Base-by-base conservation (phyloP, 2,329 filamentous ascomycete species). In the Nemania sp. region DNA sequence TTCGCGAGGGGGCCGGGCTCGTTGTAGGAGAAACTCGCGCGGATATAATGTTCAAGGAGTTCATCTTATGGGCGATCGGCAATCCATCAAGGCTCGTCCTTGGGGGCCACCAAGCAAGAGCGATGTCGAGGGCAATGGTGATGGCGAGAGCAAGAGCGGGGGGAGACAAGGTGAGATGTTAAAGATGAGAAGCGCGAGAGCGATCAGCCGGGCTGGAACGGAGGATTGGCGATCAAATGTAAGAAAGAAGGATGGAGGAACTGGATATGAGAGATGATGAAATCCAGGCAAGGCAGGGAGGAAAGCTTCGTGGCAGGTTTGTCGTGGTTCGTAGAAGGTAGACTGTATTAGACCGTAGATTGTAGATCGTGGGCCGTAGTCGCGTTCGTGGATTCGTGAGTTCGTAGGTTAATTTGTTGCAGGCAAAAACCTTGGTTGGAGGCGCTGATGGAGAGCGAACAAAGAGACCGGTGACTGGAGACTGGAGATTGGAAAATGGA, bases 1-100 rank as follows among this genome's bases (percentile, higher is more conserved):
- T 81, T 70, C 83, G 79, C 54, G 83, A 80, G 50, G 81, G 78
- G 39, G 72, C 69, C 28, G 82, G 78, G 64, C 77, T 83, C 54
- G 81, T 74, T 49, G 82, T 72, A 62, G 83, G 81, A 65, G 84
- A 85, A 71, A 92, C 89, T 76, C 89, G 87, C 72, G 90, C 86
- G 68, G 91, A 94, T 72, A 97, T 84, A 73, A 96, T 90, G 77
- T 94, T 96, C 79, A 96, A 80, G 68, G 92, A 96, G 86, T 97
- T 97, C 93, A 97, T 97, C 76, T 81, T 89, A 79, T 74, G 73
- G 66, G 72, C 71, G 67, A 72, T 57, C 64, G 68, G 72, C 72
- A 74, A 79, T 80, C 83, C 83, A 86, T 83, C 74, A 76, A 66
- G 63, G 48, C 59, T 52, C 54, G 56, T 60, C 49, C 37, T n/a